phyloP scores from a whole-genome alignment of 1,284 basidiomycete genomes.

The Filobasidium uniguttulatum region DNA sequence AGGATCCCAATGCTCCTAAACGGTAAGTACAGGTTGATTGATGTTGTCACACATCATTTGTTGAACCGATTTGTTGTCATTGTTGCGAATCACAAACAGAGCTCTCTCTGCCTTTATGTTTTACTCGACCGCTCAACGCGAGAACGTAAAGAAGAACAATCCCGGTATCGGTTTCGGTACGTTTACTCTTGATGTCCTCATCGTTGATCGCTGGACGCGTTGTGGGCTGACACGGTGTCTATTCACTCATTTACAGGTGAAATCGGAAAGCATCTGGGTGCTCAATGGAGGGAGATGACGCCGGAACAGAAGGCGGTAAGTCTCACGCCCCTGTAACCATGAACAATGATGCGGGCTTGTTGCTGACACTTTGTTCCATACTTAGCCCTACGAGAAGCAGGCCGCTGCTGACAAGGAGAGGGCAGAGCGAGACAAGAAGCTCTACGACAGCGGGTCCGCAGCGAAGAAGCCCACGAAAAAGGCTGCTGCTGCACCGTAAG shows the following conservation, averaged over 20 bases:
- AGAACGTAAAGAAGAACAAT: constrained; percentile 12
- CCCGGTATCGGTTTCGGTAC: constrained; percentile 12
- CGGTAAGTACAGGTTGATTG: constrained; percentile 3
- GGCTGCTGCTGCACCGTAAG: background rate
- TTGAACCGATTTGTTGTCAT: background rate
- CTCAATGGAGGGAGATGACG: constrained; percentile 12
- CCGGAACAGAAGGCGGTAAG: constrained; percentile 11
- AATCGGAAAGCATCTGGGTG: constrained; percentile 12
- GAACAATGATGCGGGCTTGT: background rate
- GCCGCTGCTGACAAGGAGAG: constrained; percentile 14
- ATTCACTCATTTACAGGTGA: constrained; percentile 4
- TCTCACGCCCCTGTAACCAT: background rate
- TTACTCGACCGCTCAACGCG: constrained; percentile 13
- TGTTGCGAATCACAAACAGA: background rate
- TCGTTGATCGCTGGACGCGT: background rate
- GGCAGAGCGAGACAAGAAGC: constrained; percentile 11
- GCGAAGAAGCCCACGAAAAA: constrained; percentile 1
- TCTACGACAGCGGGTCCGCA: constrained; percentile 1
- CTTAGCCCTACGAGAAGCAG: constrained; percentile 15
- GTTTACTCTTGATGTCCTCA: background rate
- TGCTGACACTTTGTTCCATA: background rate
- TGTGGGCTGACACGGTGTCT: background rate
- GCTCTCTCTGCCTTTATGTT: constrained; percentile 16
- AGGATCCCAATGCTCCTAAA: constrained; percentile 16
- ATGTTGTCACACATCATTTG: background rate